Evolutionary conservation across 257 asterid genomes (phyloP).

Genomic region (Solanum virginianum): DNA sequence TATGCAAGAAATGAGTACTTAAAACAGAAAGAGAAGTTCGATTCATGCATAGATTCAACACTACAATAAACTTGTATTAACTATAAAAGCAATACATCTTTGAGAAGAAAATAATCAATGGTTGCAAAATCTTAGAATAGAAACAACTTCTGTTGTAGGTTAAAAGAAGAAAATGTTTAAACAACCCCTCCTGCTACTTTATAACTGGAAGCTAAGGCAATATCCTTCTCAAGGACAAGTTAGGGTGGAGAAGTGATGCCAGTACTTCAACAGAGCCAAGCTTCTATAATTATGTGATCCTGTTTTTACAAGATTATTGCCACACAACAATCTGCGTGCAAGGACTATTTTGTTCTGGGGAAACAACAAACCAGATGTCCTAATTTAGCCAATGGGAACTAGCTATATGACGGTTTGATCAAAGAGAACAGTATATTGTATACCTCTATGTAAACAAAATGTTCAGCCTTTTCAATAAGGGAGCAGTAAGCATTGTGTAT

Average conservation of each 20-base stretch:
- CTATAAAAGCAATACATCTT: neutral
- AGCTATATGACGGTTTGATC: neutral
- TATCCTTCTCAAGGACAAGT: neutral
- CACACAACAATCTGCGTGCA: neutral
- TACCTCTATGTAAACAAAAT: constrained; percentile 85
- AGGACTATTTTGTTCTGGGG: neutral
- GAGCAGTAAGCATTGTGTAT: constrained; percentile 89
- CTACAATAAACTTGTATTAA: neutral
- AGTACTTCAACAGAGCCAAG: neutral
- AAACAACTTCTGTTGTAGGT: neutral
- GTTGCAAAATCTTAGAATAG: neutral
- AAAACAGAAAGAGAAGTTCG: neutral
- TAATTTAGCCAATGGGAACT: neutral
- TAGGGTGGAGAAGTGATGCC: neutral
- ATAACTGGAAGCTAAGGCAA: neutral
- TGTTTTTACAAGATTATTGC: neutral
- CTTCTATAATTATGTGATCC: neutral
- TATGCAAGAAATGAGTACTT: neutral
- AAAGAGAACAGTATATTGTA: constrained; percentile 1
- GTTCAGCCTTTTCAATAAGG: constrained; percentile 87
- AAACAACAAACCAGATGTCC: neutral
- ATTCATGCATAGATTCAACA: neutral
- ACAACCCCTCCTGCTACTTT: neutral
- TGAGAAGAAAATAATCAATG: neutral
- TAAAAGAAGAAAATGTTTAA: neutral